A percentile compares a stretch with the other conserved stretches of the same genome.
phyloP scores from a whole-genome alignment of 345 rosid species.

The Citrus glauca region DNA sequence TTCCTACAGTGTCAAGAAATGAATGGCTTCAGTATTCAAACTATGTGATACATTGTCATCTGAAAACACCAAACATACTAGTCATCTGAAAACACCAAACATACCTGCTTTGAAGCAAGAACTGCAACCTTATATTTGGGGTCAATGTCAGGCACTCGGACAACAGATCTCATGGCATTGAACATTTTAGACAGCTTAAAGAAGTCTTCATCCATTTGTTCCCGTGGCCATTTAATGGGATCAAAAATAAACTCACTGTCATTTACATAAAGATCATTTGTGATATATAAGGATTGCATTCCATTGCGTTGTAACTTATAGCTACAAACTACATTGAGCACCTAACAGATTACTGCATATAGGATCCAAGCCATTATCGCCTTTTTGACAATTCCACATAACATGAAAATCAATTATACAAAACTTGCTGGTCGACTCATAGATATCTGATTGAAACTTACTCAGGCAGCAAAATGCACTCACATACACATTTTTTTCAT shows the following conservation, averaged over 20 bases:
- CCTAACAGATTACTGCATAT: background rate
- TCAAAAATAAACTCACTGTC: conserved; percentile 75
- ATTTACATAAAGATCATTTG: conserved; percentile 5
- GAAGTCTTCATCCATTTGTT: conserved; percentile 72
- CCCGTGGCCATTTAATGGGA: conserved; percentile 73
- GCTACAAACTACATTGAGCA: conserved; percentile 4
- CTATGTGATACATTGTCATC: background rate
- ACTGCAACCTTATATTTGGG: conserved; percentile 86
- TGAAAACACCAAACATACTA: background rate
- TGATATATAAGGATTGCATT: background rate
- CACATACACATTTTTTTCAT: background rate
- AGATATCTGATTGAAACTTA: background rate
- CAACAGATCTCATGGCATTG: conserved; percentile 60
- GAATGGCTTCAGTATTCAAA: background rate
- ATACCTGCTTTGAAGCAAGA: conserved; percentile 85
- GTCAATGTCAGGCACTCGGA: conserved; percentile 74
- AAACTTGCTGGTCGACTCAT: background rate
- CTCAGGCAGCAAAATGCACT: background rate
- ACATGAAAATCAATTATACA: background rate
- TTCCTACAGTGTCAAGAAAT: conserved; percentile 43
- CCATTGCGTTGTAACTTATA: background rate
- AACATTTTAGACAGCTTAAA: conserved; percentile 49
- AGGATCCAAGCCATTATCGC: background rate
- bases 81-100: background rate
- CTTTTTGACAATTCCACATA: background rate